Evolutionary conservation across 2,329 filamentous ascomycete genomes (phyloP), one percentile per base, ranked within the genome.

Genomic region (Fusarium sp.): DNA sequence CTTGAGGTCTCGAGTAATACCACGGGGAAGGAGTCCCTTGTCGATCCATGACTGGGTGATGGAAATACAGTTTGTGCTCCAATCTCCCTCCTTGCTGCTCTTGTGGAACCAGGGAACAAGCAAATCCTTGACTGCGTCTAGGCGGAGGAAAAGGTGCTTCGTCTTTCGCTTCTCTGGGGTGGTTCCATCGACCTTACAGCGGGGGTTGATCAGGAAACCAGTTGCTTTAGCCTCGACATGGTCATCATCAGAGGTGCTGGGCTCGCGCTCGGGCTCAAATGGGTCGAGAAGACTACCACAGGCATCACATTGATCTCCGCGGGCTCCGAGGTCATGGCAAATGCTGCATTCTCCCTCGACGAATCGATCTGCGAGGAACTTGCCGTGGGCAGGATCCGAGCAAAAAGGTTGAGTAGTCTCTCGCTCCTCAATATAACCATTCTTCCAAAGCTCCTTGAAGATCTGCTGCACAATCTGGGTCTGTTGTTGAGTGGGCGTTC

Each of bases 401-500:
- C 96, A 98, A 85, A 94, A 98, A 29, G 95, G 94, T 82, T 99
- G 96, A 31, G 90, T 92, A 15, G 94, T 96, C 65, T 91, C 93
- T 73, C 93, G 89, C 86, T 98, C 94, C 81, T 95, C 92, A 65
- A 98, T 87, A 79, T 91, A 97, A 33, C 93, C 94, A 77, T 97
- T 97, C 72, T 96, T 88, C 84, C 94, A 88, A n/a, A 99, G 89
- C 80, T 94, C 91, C 62, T 86, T 85, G 83, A 98, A 98, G 74
- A 98, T 95, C 72, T 93, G 90, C 83, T 98, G 96, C 15, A 95
- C 93, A 77, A 99, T 98, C 74, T 94, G 89, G 27, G 94, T 98
- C 83, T 98, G 96, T 78, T 96, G 89, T 60, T 89, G 83, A 23
- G 95, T 98, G 7, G 95, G 94, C 10, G 96, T 98, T 66, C 95